Evolutionary conservation across 176 grass and related monocot genomes (phyloP), one percentile per base, ranked within the genome.

Genomic region (Metroxylon sagu): DNA sequence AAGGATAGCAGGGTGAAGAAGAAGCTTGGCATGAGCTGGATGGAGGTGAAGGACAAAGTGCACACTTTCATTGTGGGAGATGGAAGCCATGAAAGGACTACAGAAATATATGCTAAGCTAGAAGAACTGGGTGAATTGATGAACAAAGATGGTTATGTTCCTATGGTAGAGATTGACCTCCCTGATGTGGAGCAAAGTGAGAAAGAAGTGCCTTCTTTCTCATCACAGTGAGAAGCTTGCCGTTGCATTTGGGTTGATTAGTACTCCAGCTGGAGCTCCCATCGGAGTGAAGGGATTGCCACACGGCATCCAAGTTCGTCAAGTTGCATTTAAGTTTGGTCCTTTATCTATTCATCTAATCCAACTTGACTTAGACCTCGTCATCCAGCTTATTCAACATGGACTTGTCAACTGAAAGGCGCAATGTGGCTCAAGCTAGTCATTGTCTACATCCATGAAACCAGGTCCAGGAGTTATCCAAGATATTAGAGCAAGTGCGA

Each of bases 1-100:
- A 79, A 74, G 64, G 72, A 88, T 19, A 77, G 56, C 52, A 80
- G 73, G 15, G 59, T 91, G 27, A 88, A 70, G 71, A 88, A 96
- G 72, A 76, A 97, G 50, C 78, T 81, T 59, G 92, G 83, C 29
- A 88, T 88, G 74, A 97, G 92, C 48, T 97, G 92, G 92, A 77
- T 97, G n/a, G 92, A 97, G 76, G 17, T 73, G 60, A 97, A 90
- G 74, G 79, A 85, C 59, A 79, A 67, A 70, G 81, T 91, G 62
- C 87, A 91, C 67, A 88, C 86, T 62, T 97, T 85, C 71, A 78
- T 85, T 67, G 87, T 88, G 16, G 84, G 84, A 43, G 90, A 95
- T 57, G 79, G 78, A 57, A 83, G 66, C 61, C 90, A 95, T 57
- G 66, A 57, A 16, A 85, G 72, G 58, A 76, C 81, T 35, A 64